Percentiles rank a stretch among this genome's conserved stretches.
phyloP scores from a whole-genome alignment of 768 basidiomycete species.

The Mycena belliarum region DNA sequence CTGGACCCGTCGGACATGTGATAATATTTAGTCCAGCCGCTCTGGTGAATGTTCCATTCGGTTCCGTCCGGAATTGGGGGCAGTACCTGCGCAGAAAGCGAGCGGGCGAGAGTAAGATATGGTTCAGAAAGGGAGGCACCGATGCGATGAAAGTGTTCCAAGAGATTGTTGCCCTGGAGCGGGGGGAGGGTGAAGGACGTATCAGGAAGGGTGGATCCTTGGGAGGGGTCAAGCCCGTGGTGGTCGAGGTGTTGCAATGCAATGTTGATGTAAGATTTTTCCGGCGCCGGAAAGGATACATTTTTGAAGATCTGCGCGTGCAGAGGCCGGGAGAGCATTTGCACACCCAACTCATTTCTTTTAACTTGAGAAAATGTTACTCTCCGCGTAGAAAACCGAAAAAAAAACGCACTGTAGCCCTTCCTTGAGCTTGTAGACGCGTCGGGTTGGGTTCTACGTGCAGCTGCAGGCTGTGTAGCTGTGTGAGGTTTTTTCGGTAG shows the following conservation, averaged over 20 bases:
- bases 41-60: constrained; percentile 36
- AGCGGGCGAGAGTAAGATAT: constrained; percentile 69
- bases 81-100: constrained; percentile 51
- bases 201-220: constrained; percentile 80
- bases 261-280: constrained; percentile 65
- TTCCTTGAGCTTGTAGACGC: constrained; percentile 3
- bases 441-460: neutral
- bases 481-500: neutral
- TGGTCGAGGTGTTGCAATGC: constrained; percentile 77
- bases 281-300: constrained; percentile 61
- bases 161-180: constrained; percentile 77
- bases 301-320: constrained; percentile 84
- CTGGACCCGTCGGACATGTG: constrained; percentile 72
- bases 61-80: constrained; percentile 56
- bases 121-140: constrained; percentile 72
- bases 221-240: constrained; percentile 79
- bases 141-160: constrained; percentile 87
- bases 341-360: constrained; percentile 90
- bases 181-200: constrained; percentile 80
- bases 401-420: constrained; percentile 5
- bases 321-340: constrained; percentile 80
- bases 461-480: too few relatives aligned
- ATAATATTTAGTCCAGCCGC: constrained; percentile 91
- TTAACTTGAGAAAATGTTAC: constrained; percentile 43
- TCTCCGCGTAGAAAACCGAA: too few relatives aligned